Base-by-base conservation (phyloP, 1,284 basidiomycete genomes). In the Moesziomyces sp. region DNA sequence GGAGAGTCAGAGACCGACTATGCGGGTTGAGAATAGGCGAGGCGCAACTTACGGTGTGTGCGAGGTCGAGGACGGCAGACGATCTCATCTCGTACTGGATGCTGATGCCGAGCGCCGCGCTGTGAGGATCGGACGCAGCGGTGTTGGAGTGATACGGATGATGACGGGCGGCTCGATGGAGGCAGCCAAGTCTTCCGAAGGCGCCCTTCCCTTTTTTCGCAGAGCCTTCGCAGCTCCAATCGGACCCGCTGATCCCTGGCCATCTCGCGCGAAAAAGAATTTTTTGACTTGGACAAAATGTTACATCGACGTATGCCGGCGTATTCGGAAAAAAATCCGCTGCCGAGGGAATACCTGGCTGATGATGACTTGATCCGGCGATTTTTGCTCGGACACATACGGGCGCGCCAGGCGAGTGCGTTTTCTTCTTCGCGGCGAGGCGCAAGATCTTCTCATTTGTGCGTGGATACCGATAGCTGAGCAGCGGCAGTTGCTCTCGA, bases 1-100 rank as follows among this genome's bases (percentile, higher is more conserved):
- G 9, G 47, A 9, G 21, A 14, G 45, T 23, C 24, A 18, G 42
- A 21, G 21, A 21, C 21, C 21, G 21, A 21, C 21, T 21, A 21
- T 21, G 21, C 21, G 21, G 43, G 13, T 28, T 0, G 26, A 21
- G 26, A 28, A 6, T 7, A 26, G 23, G 28, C 5, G 26, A 34
- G 26, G 34, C 35, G 46, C 28, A 14, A 51, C 70, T 57, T 42
- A 74, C 71, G 16, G 71, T 69, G 28, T 74, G 54, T 64, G 65
- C 61, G 42, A 74, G 42, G 48, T 60, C 45, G 45, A 59, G 50
- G 54, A 55, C 26, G 58, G 51, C 57, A 30, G 71, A 55, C 46
- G 61, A 63, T 65, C 65, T 74, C 71, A 74, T 74, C 54, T 68
- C 71, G 71, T 46, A 49, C 38, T 19, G 26, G 26, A 6, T 35